Conservation (phyloP, 768 basidiomycete species). For the Collybia mongolica region DNA sequence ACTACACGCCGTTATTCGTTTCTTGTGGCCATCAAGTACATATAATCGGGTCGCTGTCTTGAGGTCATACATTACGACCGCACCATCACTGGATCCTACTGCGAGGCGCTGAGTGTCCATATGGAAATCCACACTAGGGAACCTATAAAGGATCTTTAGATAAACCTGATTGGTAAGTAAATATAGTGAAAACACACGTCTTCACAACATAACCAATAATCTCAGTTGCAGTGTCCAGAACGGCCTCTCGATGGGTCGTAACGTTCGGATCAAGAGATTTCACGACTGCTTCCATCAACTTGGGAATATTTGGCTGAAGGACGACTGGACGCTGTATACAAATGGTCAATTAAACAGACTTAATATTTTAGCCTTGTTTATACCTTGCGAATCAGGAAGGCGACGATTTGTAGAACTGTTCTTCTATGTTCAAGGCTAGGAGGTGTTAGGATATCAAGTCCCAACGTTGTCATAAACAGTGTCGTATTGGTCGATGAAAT, state of each 20-base stretch:
- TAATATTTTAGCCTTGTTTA: no score
- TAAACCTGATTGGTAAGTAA: neutral
- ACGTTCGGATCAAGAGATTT: constrained; percentile 94
- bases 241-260: constrained; percentile 73
- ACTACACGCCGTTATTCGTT: constrained; percentile 76
- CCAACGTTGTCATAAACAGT: constrained; percentile 92
- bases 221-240: constrained; percentile 89
- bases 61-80: constrained; percentile 93
- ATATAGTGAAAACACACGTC: constrained; percentile 47
- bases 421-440: constrained; percentile 75
- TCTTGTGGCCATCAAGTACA: constrained; percentile 89
- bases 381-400: constrained; percentile 90
- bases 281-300: constrained; percentile 91
- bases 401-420: constrained; percentile 89
- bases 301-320: constrained; percentile 79
- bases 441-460: constrained; percentile 84
- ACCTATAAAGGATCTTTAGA: constrained; percentile 42
- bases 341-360: neutral
- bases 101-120: constrained; percentile 83
- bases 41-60: constrained; percentile 95
- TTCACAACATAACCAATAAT: constrained; percentile 94
- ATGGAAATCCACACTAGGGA: constrained; percentile 94
- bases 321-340: constrained; percentile 71
- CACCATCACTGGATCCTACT: constrained; percentile 93
- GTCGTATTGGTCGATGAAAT: constrained; percentile 83